Evolutionary conservation across 257 asterid species (phyloP), one percentile per base, ranked within the genome.

Genomic region (Lycium ferocissimum): DNA sequence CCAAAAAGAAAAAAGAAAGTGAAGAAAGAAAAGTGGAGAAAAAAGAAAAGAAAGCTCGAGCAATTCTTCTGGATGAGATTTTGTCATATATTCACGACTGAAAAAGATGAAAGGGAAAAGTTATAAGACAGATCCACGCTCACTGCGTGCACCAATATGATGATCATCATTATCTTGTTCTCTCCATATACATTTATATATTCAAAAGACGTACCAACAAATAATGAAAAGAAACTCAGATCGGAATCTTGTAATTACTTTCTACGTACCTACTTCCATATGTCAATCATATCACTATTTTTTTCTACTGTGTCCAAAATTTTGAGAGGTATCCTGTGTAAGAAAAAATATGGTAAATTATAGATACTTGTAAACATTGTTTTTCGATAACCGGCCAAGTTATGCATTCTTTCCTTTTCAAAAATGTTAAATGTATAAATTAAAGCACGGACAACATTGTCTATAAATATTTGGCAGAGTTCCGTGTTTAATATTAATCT

Each of bases 91-190:
- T 61, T 81, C 58, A 45, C 54, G 57, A 66, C 75, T 22, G 43
- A 26, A 62, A 66, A 62, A 45, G 83, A 79, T 56, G 17, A 79
- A 79, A 33, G 49, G 51, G 83, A 79, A 56, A 79, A 35, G 84
- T 33, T 62, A 65, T 40, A 2, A 2, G 54, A 62, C 84, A 81
- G 62, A 81, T 81, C 78, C 84, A 81, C 73, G 84, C 76, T 43
- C 84, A 62, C 22, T 81, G 84, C 84, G 78, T 62, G 84, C 73
- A 81, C 84, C 84, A 66, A 51, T 81, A 51, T 81, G 78, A 81
- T 63, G 26, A 61, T 81, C 54, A 81, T 81, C 62, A 81, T 62
- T 70, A 70, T 70, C 5, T 59, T 54, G 4, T 54, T n/a, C 80
- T 72, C 53, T 18, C 49, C 80, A 75, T 9, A 75, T 18, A 49